A percentile compares a stretch with the other conserved stretches of the same genome.
Evolutionary conservation across 73 alveolate species (phyloP).

Genomic region (Tetrahymena elliotti): DNA sequence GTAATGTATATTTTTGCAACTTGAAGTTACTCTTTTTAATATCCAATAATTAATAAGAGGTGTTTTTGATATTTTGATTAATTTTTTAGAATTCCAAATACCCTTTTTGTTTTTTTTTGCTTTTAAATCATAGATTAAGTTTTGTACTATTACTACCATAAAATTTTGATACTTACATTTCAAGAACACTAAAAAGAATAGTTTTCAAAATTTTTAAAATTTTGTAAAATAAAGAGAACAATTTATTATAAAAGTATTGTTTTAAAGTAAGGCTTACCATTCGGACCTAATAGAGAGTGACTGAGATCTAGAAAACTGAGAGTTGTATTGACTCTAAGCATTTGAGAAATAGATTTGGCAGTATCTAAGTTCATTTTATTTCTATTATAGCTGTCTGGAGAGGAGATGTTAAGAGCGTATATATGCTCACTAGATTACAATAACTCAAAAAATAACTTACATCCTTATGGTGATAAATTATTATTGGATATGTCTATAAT

Average conservation of each 20-base stretch:
- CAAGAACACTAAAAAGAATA: too few species aligned
- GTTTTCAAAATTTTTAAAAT: background rate
- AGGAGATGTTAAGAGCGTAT: background rate
- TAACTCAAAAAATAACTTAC: background rate
- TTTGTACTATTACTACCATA: too few species aligned
- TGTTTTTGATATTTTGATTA: background rate
- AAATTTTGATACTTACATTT: too few species aligned
- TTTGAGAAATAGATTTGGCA: background rate
- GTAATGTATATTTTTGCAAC: background rate
- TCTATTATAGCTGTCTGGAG: background rate
- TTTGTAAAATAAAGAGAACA: background rate
- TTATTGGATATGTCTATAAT: background rate
- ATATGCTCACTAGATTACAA: background rate
- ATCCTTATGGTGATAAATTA: background rate
- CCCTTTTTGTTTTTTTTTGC: too few species aligned
- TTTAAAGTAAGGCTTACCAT: background rate
- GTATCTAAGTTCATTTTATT: background rate
- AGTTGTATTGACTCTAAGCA: background rate
- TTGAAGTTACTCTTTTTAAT: background rate
- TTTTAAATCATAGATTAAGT: too few species aligned
- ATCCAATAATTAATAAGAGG: background rate
- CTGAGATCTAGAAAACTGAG: background rate
- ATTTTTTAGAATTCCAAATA: too few species aligned
- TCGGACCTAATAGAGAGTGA: background rate
- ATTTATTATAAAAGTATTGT: background rate